Conservation (phyloP, 805 yeast species). For the Alloascoidea hylecoeti region DNA sequence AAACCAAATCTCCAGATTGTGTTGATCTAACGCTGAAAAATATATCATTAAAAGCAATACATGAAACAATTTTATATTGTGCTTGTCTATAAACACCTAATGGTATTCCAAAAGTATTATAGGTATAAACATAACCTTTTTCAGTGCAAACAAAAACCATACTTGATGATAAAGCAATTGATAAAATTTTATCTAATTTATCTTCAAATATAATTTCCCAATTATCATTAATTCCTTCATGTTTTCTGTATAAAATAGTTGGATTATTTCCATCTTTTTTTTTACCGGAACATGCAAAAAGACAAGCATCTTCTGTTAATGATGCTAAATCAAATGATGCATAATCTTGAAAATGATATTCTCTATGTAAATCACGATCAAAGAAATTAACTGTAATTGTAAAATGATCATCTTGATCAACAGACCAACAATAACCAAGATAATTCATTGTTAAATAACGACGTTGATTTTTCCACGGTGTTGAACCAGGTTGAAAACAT, state of each 20-base stretch:
- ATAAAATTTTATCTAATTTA: constrained; percentile 46
- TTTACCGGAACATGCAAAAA: constrained; percentile 39
- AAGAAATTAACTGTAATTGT: constrained; percentile 82
- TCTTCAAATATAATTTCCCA: constrained; percentile 42
- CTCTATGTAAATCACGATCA: constrained; percentile 61
- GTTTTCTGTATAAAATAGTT: constrained; percentile 52
- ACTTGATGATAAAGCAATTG: constrained; percentile 51
- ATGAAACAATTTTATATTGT: constrained; percentile 56
- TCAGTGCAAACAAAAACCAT: constrained; percentile 60
- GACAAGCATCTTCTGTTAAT: constrained; percentile 48
- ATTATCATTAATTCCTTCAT: constrained; percentile 41
- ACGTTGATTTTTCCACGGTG: constrained; percentile 64
- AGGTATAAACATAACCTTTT: constrained; percentile 59
- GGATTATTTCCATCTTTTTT: constrained; percentile 20
- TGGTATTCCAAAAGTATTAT: constrained; percentile 63
- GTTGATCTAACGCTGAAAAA: constrained; percentile 35
- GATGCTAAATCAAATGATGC: constrained; percentile 63
- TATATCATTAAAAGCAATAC: constrained; percentile 46
- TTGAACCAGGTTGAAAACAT: constrained; percentile 79
- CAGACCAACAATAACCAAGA: constrained; percentile 73
- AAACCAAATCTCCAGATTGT: constrained; percentile 22
- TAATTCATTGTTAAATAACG: constrained; percentile 72
- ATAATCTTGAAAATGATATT: constrained; percentile 75
- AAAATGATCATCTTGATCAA: constrained; percentile 41
- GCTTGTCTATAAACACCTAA: constrained; percentile 42